These are phyloP conservation scores for Gigaspora rosea DNA, from an alignment of 192 early-diverging fungal species.

Conservation along the genomic window DNA sequence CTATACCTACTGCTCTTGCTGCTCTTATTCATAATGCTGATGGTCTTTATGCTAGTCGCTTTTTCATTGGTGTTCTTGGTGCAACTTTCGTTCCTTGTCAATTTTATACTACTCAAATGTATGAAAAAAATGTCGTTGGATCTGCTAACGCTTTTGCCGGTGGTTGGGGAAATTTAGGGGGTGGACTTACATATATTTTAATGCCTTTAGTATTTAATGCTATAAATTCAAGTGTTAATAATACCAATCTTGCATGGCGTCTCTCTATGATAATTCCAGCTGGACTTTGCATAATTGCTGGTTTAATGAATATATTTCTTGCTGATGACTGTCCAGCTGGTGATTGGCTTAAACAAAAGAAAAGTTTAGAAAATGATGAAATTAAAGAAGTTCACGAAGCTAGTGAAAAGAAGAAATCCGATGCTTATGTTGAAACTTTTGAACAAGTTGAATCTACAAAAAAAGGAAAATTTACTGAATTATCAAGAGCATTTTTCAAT, in stretches of 20 bases:
- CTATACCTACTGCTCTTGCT: constrained; percentile 53
- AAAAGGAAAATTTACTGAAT: background rate
- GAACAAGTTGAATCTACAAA: background rate
- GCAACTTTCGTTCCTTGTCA: constrained; percentile 72
- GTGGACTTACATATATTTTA: constrained; percentile 60
- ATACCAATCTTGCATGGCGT: constrained; percentile 50
- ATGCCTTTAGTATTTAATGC: constrained; percentile 58
- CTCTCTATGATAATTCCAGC: constrained; percentile 45
- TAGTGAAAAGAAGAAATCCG: constrained; percentile 35
- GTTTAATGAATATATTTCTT: constrained; percentile 37
- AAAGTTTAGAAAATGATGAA: background rate
- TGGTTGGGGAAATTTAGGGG: constrained; percentile 73
- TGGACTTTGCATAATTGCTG: constrained; percentile 41
- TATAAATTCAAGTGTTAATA: constrained; percentile 36
- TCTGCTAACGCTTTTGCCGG: constrained; percentile 68
- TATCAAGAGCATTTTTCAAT: constrained; percentile 32
- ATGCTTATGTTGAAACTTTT: constrained; percentile 37
- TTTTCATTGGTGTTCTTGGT: constrained; percentile 65
- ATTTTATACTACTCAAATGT: constrained; percentile 69
- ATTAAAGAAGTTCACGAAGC: constrained; percentile 29
- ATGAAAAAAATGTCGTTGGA: constrained; percentile 57
- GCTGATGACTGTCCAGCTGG: constrained; percentile 47
- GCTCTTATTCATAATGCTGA: constrained; percentile 47
- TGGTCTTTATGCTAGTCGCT: constrained; percentile 49
- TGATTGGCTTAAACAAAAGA: constrained; percentile 32